Percentiles rank a stretch among this genome's conserved stretches.
phyloP scores from a whole-genome alignment of 1,139 yeast species.

The Candida pseudoviswanathii region DNA sequence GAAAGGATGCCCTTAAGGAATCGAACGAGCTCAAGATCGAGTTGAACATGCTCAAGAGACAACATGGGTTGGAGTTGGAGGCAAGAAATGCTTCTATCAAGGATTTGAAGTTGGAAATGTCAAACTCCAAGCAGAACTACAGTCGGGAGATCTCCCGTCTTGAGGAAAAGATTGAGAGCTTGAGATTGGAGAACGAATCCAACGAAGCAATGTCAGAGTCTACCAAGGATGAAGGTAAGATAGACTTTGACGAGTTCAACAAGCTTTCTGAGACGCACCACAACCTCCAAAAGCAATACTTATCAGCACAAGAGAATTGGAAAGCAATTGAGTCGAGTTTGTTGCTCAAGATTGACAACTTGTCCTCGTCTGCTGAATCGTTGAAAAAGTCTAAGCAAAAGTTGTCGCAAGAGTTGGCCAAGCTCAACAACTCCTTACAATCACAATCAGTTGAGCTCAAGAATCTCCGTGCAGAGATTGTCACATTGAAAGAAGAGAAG shows the following conservation, averaged over 20 bases:
- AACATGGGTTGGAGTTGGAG: conserved; percentile 34
- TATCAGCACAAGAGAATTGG: conserved; percentile 70
- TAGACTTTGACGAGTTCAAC: conserved; percentile 38
- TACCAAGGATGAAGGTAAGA: conserved; percentile 13
- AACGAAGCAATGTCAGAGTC: conserved; percentile 1
- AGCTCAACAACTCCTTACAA: conserved; percentile 22
- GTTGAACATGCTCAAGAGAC: conserved; percentile 42
- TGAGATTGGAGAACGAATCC: conserved; percentile 33
- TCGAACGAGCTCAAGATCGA: conserved; percentile 43
- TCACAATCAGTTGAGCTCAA: conserved; percentile 27
- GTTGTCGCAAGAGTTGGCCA: conserved; percentile 31
- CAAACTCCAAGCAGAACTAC: conserved; percentile 37
- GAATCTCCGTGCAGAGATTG: conserved; percentile 18
- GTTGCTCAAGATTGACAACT: conserved; percentile 45
- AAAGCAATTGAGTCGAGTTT: conserved; percentile 58
- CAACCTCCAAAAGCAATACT: conserved; percentile 63
- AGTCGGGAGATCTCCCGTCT: conserved; percentile 49
- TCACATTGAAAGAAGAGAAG: conserved; percentile 17
- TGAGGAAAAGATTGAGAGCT: conserved; percentile 50
- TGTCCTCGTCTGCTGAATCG: conserved; percentile 42
- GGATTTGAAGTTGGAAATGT: conserved; percentile 30
- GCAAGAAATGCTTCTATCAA: conserved; percentile 30
- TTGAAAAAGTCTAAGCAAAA: conserved; percentile 36
- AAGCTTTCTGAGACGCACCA: conserved; percentile 43
- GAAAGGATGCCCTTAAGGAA: conserved; percentile 31